A percentile compares a stretch with the other conserved stretches of the same genome.
These are phyloP conservation scores for Arthrocladium fulminans DNA, from an alignment of 2,329 filamentous ascomycete genomes.

Conservation along the genomic window DNA sequence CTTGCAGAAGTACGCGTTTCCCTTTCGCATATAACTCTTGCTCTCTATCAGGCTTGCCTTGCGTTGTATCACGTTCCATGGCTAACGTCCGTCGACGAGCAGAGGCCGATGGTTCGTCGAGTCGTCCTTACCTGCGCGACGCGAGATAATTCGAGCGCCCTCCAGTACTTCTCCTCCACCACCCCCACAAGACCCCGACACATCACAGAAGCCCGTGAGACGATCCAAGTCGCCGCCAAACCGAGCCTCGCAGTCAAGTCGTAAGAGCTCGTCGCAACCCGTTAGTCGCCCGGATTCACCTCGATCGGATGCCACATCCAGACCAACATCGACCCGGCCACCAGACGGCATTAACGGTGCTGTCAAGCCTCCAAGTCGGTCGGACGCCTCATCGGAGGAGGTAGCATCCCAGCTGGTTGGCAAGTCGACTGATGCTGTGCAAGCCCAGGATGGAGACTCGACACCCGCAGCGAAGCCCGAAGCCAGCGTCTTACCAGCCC, in stretches of 20 bases:
- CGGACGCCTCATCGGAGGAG: neutral
- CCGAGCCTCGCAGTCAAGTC: neutral
- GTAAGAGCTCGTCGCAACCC: conserved; percentile 5
- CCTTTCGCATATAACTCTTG: conserved; percentile 11
- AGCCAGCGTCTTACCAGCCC: neutral
- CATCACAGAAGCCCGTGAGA: neutral
- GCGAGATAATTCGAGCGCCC: conserved; percentile 22
- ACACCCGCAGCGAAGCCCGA: neutral
- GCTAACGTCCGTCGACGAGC: conserved; percentile 20
- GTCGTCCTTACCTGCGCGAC: conserved; percentile 40
- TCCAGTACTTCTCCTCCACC: conserved; percentile 10
- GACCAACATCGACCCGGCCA: conserved; percentile 1
- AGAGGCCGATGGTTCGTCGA: conserved; percentile 52
- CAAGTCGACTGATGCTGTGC: neutral
- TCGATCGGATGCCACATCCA: neutral
- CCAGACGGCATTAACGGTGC: neutral
- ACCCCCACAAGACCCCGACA: neutral
- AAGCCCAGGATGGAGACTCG: neutral
- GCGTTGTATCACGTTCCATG: neutral
- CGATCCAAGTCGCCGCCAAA: conserved; percentile 9
- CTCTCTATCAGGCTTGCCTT: neutral
- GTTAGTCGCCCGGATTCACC: conserved; percentile 1
- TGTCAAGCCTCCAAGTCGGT: neutral
- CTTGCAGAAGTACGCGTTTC: conserved; percentile 44
- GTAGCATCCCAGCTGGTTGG: neutral